These are phyloP conservation scores for Aquilaria agallochum DNA, from an alignment of 441 rosid species.

Conservation along the genomic window DNA sequence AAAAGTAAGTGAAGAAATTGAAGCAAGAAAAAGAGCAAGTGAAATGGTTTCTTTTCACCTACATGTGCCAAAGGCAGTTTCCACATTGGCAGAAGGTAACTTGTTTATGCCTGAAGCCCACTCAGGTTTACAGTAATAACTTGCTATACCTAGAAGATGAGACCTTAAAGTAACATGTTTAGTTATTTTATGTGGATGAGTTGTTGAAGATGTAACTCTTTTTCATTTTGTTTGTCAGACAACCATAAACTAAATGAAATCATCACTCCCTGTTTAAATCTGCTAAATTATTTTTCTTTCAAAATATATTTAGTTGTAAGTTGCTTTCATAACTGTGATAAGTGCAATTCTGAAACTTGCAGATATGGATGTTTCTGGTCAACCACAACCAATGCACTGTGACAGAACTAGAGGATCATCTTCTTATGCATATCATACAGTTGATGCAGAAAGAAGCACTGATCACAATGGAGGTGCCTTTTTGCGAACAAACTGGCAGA, in stretches of 20 bases:
- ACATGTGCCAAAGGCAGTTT: slow-evolving; percentile 58
- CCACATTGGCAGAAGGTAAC: slow-evolving; percentile 76
- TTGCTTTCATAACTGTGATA: slow-evolving; percentile 8
- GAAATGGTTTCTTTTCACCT: slow-evolving; percentile 77
- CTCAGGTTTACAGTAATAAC: slow-evolving; percentile 9
- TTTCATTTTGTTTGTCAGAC: too few species aligned
- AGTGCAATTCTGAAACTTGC: slow-evolving; percentile 29
- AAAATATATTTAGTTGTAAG: slow-evolving; percentile 2
- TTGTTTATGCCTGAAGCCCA: slow-evolving; percentile 10
- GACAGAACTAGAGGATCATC: slow-evolving; percentile 40
- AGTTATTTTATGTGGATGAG: background rate
- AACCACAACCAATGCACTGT: slow-evolving; percentile 38
- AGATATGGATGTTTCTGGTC: slow-evolving; percentile 55
- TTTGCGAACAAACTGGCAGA: slow-evolving; percentile 74
- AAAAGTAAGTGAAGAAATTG: slow-evolving; percentile 69
- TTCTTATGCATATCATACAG: slow-evolving; percentile 30
- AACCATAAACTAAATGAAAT: too few species aligned
- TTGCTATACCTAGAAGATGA: background rate
- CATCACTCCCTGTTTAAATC: background rate
- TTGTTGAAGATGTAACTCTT: background rate
- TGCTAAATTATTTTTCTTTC: background rate
- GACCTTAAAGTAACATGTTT: background rate
- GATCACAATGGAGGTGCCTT: slow-evolving; percentile 51
- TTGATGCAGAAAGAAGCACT: slow-evolving; percentile 31
- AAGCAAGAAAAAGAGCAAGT: slow-evolving; percentile 59